Percentiles rank a stretch among this genome's conserved stretches.
Conservation (phyloP, 2,329 filamentous ascomycete species). For the Aspergillus amoenus region DNA sequence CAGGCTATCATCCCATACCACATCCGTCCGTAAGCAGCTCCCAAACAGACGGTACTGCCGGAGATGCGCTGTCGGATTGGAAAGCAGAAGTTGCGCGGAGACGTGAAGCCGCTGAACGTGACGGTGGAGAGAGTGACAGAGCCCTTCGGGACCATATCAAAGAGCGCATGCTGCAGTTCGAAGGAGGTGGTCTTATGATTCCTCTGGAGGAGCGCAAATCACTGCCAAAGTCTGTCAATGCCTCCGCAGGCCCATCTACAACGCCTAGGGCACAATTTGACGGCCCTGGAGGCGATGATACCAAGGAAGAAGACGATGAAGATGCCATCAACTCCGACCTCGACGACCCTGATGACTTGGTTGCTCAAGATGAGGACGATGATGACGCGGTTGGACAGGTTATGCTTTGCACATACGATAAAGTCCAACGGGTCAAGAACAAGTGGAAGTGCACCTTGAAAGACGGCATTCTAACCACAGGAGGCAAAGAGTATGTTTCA, state of each 20-base stretch:
- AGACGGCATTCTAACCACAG: slow-evolving; percentile 90
- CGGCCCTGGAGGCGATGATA: slow-evolving; percentile 49
- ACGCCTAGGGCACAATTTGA: slow-evolving; percentile 55
- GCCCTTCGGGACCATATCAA: slow-evolving; percentile 44
- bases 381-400: slow-evolving; percentile 82
- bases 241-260: slow-evolving; percentile 12
- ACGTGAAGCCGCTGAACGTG: slow-evolving; percentile 38
- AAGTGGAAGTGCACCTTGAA: slow-evolving; percentile 99
- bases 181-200: slow-evolving; percentile 48
- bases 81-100: slow-evolving; percentile 46
- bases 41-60: slow-evolving; percentile 75
- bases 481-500: slow-evolving; percentile 75
- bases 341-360: slow-evolving; percentile 86
- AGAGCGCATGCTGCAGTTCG: slow-evolving; percentile 41
- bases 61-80: slow-evolving; percentile 58
- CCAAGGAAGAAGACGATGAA: slow-evolving; percentile 70
- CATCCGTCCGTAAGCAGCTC: slow-evolving; percentile 48
- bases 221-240: slow-evolving; percentile 34
- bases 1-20: slow-evolving; percentile 35
- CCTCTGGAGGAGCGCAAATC: slow-evolving; percentile 41
- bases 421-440: slow-evolving; percentile 98
- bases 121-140: slow-evolving; percentile 38
- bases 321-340: slow-evolving; percentile 98
- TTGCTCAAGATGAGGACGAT: slow-evolving; percentile 80
- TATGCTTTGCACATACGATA: slow-evolving; percentile 99